Conservation (phyloP, 306 rosid species). For the Fragaria ananassa region DNA sequence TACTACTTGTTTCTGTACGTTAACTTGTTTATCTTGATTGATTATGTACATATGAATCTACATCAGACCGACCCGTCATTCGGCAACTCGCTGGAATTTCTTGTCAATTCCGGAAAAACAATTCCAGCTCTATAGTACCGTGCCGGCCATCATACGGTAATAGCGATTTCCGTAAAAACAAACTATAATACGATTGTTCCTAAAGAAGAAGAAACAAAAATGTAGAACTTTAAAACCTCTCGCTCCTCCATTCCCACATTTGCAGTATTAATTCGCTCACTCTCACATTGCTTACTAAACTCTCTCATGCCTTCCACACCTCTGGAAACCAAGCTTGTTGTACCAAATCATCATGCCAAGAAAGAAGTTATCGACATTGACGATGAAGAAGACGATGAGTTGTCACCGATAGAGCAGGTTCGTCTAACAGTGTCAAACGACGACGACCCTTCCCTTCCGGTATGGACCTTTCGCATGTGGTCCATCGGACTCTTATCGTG, state of each 20-base stretch:
- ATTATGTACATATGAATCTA: neutral
- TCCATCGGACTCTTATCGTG: conserved; percentile 57
- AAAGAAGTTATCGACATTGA: neutral
- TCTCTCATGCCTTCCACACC: neutral
- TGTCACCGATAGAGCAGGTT: conserved; percentile 63
- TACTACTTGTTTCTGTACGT: neutral
- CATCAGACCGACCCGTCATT: neutral
- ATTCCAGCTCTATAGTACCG: neutral
- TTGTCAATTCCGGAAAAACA: neutral
- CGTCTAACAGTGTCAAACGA: conserved; percentile 60
- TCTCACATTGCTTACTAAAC: neutral
- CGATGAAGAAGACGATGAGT: conserved; percentile 24
- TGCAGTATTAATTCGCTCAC: no score
- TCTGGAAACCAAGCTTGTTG: neutral
- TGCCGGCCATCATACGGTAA: conserved; percentile 2
- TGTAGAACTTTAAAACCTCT: neutral
- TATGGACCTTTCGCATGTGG: conserved; percentile 95
- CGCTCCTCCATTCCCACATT: neutral
- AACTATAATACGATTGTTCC: neutral
- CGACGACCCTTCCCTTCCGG: conserved; percentile 63
- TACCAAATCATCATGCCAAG: neutral
- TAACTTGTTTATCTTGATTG: no score
- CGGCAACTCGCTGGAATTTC: neutral
- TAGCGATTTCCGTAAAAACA: neutral
- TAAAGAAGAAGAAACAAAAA: neutral